Percentiles rank a stretch among this genome's conserved stretches.
These are phyloP conservation scores for Cetraspora pellucida DNA, from an alignment of 192 early-diverging fungal species.

Conservation along the genomic window DNA sequence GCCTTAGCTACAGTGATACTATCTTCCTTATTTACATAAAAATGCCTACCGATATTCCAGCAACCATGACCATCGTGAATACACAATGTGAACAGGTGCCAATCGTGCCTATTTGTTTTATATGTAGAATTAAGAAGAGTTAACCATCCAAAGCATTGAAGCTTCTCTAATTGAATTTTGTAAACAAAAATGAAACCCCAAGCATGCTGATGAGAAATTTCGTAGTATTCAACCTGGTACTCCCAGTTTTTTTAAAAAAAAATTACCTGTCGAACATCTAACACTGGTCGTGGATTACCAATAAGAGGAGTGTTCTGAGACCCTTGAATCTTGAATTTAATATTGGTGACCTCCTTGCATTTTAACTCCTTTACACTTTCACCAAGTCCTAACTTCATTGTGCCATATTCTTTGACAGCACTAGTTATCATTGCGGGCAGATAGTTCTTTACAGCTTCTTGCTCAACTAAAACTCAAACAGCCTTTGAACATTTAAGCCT, in stretches of 20 bases:
- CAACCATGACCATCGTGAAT: slow-evolving; percentile 26
- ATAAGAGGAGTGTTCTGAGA: background rate
- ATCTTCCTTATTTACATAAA: slow-evolving; percentile 32
- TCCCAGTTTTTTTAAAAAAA: slow-evolving; percentile 6
- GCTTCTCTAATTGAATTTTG: slow-evolving; percentile 18
- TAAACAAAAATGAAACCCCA: slow-evolving; percentile 30
- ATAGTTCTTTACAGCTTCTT: slow-evolving; percentile 21
- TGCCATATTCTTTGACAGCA: slow-evolving; percentile 19
- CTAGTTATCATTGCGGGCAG: background rate
- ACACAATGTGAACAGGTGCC: slow-evolving; percentile 34
- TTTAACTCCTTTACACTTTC: slow-evolving; percentile 6
- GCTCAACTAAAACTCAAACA: background rate
- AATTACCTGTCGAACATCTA: background rate
- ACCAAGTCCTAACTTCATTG: slow-evolving; percentile 2
- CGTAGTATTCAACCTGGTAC: slow-evolving; percentile 2
- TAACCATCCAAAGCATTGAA: slow-evolving; percentile 27
- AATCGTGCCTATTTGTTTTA: slow-evolving; percentile 34
- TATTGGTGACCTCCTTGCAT: slow-evolving; percentile 27
- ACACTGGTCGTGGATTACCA: background rate
- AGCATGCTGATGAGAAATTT: background rate
- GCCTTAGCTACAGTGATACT: slow-evolving; percentile 26
- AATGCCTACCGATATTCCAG: slow-evolving; percentile 35
- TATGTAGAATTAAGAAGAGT: slow-evolving; percentile 35
- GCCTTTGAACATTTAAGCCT: background rate
- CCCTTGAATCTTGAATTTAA: slow-evolving; percentile 5